A percentile compares a stretch with the other conserved stretches of the same genome.
phyloP scores from a whole-genome alignment of 352 stramenopile species.

The Pythium pyrilobum region DNA sequence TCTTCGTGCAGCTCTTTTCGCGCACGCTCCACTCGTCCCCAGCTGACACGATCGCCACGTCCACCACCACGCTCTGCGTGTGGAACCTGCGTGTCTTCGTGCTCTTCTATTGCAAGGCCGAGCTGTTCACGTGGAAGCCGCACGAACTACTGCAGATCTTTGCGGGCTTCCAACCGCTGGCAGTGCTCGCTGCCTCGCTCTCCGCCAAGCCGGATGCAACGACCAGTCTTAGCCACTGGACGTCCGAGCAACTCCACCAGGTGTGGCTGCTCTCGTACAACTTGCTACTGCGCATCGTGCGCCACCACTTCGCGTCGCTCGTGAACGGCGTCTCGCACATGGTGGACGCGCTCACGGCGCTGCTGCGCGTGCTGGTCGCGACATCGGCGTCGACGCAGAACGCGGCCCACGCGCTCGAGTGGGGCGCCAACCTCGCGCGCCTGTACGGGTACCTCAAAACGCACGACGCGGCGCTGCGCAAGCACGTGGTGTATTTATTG shows the following conservation, averaged over 20 bases:
- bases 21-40: slow-evolving; percentile 22
- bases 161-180: slow-evolving; percentile 55
- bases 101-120: slow-evolving; percentile 67
- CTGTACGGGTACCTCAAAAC: slow-evolving; percentile 86
- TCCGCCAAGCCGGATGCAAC: neutral
- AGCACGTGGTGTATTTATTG: slow-evolving; percentile 83
- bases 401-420: slow-evolving; percentile 30
- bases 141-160: slow-evolving; percentile 71
- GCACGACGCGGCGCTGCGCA: slow-evolving; percentile 69
- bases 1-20: slow-evolving; percentile 28
- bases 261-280: slow-evolving; percentile 79
- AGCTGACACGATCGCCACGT: neutral
- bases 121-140: slow-evolving; percentile 75
- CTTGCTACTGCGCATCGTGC: slow-evolving; percentile 68
- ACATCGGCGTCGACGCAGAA: slow-evolving; percentile 4
- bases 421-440: slow-evolving; percentile 80
- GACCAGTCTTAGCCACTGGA: too few species aligned
- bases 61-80: slow-evolving; percentile 16
- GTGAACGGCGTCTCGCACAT: slow-evolving; percentile 62
- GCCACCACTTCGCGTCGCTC: slow-evolving; percentile 69
- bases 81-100: slow-evolving; percentile 62
- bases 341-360: slow-evolving; percentile 55
- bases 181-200: slow-evolving; percentile 16
- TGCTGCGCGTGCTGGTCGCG: slow-evolving; percentile 59
- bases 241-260: slow-evolving; percentile 42